Evolutionary conservation across 2,329 filamentous ascomycete species (phyloP).

Genomic region (Penicillium brevicompactum): DNA sequence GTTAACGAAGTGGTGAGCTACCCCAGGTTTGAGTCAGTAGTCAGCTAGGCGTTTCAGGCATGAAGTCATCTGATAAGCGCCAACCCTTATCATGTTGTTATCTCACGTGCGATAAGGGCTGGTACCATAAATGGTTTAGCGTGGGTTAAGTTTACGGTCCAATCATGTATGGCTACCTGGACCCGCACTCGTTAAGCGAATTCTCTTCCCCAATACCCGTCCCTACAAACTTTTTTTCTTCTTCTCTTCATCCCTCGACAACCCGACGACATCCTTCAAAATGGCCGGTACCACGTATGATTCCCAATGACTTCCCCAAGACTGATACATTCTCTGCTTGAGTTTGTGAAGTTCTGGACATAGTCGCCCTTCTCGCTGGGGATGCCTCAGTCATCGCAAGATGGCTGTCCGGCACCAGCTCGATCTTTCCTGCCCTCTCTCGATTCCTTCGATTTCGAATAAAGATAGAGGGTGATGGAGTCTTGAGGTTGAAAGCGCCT

Average conservation of each 20-base stretch:
- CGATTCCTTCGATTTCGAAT: conserved; percentile 36
- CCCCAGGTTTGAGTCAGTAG: no score
- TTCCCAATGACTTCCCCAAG: conserved; percentile 40
- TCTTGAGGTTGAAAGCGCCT: conserved; percentile 74
- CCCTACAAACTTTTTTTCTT: conserved; percentile 25
- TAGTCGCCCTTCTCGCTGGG: conserved; percentile 87
- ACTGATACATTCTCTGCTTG: conserved; percentile 36
- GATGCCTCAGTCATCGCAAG: conserved; percentile 42
- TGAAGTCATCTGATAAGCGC: conserved; percentile 24
- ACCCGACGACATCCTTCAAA: conserved; percentile 50
- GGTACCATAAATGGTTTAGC: background rate
- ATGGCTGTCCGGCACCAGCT: conserved; percentile 65
- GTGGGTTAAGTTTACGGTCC: no score
- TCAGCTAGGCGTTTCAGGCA: background rate
- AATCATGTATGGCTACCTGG: conserved; percentile 22
- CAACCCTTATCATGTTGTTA: conserved; percentile 18
- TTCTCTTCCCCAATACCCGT: conserved; percentile 26
- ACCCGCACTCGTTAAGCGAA: conserved; percentile 35
- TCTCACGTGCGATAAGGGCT: conserved; percentile 22
- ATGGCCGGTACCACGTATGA: conserved; percentile 67
- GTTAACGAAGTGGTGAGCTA: background rate
- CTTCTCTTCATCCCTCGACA: conserved; percentile 38
- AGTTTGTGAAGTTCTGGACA: conserved; percentile 61
- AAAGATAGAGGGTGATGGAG: conserved; percentile 65
- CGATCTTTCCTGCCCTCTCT: conserved; percentile 65